Percentiles rank a stretch among this genome's conserved stretches.
These are phyloP conservation scores for Malus sieversii DNA, from an alignment of 306 rosid genomes.

Conservation along the genomic window DNA sequence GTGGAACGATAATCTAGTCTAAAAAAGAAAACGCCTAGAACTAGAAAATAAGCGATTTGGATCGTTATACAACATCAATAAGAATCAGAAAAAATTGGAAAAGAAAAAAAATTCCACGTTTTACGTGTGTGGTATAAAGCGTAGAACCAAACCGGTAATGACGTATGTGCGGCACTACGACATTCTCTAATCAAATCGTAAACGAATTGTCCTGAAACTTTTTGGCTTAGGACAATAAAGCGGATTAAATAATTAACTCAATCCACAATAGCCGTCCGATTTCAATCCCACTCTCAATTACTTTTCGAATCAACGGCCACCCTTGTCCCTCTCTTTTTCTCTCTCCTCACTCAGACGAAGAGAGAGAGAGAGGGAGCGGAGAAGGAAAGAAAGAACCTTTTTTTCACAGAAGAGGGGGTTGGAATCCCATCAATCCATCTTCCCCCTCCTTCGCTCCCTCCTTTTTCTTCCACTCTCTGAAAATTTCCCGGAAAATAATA, in stretches of 20 bases:
- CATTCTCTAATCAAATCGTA: background rate
- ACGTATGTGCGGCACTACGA: background rate
- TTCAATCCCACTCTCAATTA: constrained; percentile 6
- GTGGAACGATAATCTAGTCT: too few species aligned
- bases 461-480: constrained; percentile 15
- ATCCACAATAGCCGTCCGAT: constrained; percentile 39
- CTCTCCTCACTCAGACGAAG: background rate
- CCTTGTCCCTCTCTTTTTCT: constrained; percentile 25
- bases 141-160: background rate
- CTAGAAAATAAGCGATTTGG: too few species aligned
- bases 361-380: constrained; percentile 7
- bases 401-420: constrained; percentile 26
- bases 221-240: background rate
- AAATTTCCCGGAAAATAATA: constrained; percentile 1
- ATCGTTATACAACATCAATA: too few species aligned
- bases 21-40: too few species aligned
- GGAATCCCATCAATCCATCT: constrained; percentile 24
- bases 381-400: constrained; percentile 63
- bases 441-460: constrained; percentile 4
- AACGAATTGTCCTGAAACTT: background rate
- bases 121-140: background rate
- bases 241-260: constrained; percentile 1
- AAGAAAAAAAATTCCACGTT: background rate
- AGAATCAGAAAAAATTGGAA: background rate
- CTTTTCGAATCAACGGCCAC: constrained; percentile 38